Conservation (phyloP, 2,329 filamentous ascomycete genomes). For the Ceratocystiopsis sp. region DNA sequence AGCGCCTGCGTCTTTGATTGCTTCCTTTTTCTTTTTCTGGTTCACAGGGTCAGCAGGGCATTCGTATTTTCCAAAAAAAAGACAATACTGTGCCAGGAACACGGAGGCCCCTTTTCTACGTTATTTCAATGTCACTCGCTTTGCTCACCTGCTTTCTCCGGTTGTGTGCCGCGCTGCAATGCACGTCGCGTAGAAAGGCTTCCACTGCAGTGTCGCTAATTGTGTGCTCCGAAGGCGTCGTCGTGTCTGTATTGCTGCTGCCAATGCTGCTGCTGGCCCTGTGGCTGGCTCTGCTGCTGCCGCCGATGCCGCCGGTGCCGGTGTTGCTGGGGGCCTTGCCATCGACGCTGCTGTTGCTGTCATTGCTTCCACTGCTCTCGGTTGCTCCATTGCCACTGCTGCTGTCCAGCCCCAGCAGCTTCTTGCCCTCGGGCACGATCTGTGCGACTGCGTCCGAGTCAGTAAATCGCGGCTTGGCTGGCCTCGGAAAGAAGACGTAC, state of each 20-base stretch:
- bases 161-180: conserved; percentile 22
- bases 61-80: neutral
- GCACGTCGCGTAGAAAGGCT: conserved; percentile 35
- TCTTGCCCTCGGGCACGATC: conserved; percentile 24
- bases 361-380: too few species aligned
- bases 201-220: conserved; percentile 31
- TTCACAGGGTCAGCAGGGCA: too few species aligned
- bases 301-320: too few species aligned
- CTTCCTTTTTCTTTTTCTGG: neutral
- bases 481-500: conserved; percentile 11
- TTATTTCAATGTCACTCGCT: neutral
- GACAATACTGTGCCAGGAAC: too few species aligned
- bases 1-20: neutral
- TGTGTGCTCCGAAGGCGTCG: conserved; percentile 25
- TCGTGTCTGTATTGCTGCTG: neutral
- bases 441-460: conserved; percentile 11
- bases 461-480: neutral
- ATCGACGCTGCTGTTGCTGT: conserved; percentile 4
- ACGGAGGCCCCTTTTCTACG: neutral
- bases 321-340: conserved; percentile 5
- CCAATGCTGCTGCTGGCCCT: neutral
- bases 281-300: conserved; percentile 9
- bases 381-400: neutral
- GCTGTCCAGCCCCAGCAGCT: conserved; percentile 19
- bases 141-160: neutral